These are phyloP conservation scores for Hericium coralloides DNA, from an alignment of 768 basidiomycete species.

Conservation along the genomic window DNA sequence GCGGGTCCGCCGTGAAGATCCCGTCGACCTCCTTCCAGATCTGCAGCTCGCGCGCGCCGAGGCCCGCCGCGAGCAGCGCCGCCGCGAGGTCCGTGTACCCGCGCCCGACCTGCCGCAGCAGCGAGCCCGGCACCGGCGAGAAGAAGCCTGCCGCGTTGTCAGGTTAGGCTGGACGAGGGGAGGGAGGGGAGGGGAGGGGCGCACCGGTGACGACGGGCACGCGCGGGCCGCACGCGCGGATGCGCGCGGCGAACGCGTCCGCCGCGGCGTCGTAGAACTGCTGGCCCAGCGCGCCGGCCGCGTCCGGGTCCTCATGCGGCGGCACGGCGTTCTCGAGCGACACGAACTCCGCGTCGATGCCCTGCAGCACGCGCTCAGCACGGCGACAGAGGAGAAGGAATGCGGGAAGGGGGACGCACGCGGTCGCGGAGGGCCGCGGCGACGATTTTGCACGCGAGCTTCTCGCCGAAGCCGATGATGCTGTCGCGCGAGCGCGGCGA, in stretches of 20 bases:
- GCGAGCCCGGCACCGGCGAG: slow-evolving; percentile 89
- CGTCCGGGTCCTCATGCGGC: slow-evolving; percentile 44
- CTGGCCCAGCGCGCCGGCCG: slow-evolving; percentile 65
- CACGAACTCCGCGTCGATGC: slow-evolving; percentile 93
- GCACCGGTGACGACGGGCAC: slow-evolving; percentile 92
- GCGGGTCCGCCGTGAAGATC: slow-evolving; percentile 97
- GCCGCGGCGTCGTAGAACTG: slow-evolving; percentile 82
- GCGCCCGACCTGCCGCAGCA: slow-evolving; percentile 86
- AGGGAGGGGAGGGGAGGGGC: slow-evolving; percentile 7
- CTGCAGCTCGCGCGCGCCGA: slow-evolving; percentile 85
- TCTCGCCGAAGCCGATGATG: slow-evolving; percentile 91
- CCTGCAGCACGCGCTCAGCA: slow-evolving; percentile 32
- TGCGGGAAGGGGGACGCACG: slow-evolving; percentile 38
- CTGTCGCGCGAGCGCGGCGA: slow-evolving; percentile 88
- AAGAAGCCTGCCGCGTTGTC: slow-evolving; percentile 94
- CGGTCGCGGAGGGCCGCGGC: slow-evolving; percentile 83
- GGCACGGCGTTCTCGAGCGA: slow-evolving; percentile 87
- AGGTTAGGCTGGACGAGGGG: slow-evolving; percentile 1
- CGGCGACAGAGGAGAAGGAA: neutral
- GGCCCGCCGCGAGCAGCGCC: slow-evolving; percentile 85
- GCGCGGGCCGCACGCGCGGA: slow-evolving; percentile 66
- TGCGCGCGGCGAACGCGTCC: slow-evolving; percentile 64
- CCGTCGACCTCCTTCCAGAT: slow-evolving; percentile 99
- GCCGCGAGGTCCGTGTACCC: slow-evolving; percentile 98
- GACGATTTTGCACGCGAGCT: slow-evolving; percentile 85